phyloP scores from a whole-genome alignment of 306 rosid genomes.

The Pueraria montana region DNA sequence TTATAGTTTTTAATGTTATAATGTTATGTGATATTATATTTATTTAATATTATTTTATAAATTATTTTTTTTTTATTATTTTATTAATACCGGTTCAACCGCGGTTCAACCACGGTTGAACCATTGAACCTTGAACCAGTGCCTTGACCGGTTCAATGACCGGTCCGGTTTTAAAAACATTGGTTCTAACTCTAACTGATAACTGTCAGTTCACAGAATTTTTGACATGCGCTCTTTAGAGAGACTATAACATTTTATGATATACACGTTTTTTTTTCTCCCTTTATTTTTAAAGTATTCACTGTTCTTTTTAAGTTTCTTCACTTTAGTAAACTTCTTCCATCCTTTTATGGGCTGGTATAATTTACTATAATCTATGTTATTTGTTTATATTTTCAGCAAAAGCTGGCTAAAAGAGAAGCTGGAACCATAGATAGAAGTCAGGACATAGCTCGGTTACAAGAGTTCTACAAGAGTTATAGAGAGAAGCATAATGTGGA shows the following conservation, averaged over 20 bases:
- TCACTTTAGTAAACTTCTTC: neutral
- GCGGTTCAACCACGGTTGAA: too few species aligned
- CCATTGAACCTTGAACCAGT: too few species aligned
- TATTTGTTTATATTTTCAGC: constrained; percentile 66
- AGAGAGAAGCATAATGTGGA: constrained; percentile 84
- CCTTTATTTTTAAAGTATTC: neutral
- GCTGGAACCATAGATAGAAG: constrained; percentile 87
- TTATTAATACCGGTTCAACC: too few species aligned
- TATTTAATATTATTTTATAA: too few species aligned
- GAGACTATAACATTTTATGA: neutral
- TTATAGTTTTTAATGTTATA: too few species aligned
- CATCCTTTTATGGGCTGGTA: constrained; percentile 20
- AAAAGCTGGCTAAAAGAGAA: constrained; percentile 91
- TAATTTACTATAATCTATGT: constrained; percentile 38
- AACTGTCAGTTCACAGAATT: neutral
- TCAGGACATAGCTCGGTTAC: constrained; percentile 79
- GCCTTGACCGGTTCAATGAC: too few species aligned
- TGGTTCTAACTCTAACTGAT: too few species aligned
- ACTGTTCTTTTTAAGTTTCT: constrained; percentile 1
- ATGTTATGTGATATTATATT: too few species aligned
- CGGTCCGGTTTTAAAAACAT: too few species aligned
- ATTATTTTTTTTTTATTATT: too few species aligned
- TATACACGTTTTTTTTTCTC: neutral
- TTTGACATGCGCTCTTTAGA: neutral
- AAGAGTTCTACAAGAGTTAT: constrained; percentile 84